These are phyloP conservation scores for Arthromyces matolae DNA, from an alignment of 768 basidiomycete genomes.

Conservation along the genomic window DNA sequence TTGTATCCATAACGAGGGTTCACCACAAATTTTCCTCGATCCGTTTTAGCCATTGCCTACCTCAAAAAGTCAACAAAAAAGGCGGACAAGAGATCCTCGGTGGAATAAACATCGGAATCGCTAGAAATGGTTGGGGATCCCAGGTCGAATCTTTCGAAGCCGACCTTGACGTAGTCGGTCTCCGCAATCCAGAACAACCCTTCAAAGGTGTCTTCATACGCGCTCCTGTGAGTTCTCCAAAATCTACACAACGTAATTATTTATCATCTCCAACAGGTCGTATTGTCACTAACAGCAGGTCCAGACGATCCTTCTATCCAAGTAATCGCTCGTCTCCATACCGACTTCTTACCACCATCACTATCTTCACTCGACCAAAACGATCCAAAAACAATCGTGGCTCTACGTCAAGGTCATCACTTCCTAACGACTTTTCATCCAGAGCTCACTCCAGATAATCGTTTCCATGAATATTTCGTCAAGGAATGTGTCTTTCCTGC, in stretches of 20 bases:
- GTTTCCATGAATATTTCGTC: constrained; percentile 92
- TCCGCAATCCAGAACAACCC: constrained; percentile 55
- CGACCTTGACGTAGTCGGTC: constrained; percentile 57
- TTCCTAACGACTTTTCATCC: constrained; percentile 93
- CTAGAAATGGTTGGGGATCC: constrained; percentile 91
- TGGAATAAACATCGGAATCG: constrained; percentile 75
- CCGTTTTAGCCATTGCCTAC: too few relatives aligned
- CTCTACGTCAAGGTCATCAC: constrained; percentile 78
- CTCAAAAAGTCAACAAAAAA: too few relatives aligned
- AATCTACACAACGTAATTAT: too few relatives aligned
- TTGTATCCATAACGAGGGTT: too few relatives aligned
- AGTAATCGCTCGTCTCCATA: constrained; percentile 49
- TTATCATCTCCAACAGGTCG: constrained; percentile 45
- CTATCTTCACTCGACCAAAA: constrained; percentile 39
- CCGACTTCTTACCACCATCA: constrained; percentile 29
- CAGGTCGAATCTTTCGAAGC: constrained; percentile 93
- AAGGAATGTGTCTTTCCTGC: constrained; percentile 58
- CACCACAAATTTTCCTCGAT: too few relatives aligned
- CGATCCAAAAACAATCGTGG: constrained; percentile 72
- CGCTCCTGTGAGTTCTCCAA: constrained; percentile 61
- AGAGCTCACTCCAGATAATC: constrained; percentile 80
- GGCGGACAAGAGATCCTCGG: constrained; percentile 86
- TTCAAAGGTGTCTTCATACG: constrained; percentile 92
- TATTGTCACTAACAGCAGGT: constrained; percentile 47
- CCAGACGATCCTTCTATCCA: constrained; percentile 56